Conservation (phyloP, 768 basidiomycete species). For the Lactifluus pinguis region DNA sequence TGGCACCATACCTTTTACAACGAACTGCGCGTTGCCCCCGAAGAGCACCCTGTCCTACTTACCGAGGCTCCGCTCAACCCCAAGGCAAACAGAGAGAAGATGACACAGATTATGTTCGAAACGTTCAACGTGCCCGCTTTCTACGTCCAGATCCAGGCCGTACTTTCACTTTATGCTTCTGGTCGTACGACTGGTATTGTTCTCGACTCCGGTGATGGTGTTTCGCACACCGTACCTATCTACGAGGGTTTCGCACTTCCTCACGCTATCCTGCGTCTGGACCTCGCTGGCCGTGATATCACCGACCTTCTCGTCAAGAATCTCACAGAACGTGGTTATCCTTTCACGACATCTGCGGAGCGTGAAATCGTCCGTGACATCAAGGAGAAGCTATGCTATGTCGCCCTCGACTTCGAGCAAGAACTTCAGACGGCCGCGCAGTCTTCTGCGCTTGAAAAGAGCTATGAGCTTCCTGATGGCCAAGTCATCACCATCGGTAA, state of each 20-base stretch:
- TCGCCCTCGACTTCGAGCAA: constrained; percentile 90
- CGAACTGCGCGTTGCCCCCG: constrained; percentile 68
- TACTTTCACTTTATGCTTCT: constrained; percentile 78
- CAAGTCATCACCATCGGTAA: constrained; percentile 86
- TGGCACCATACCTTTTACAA: constrained; percentile 97
- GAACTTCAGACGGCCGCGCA: constrained; percentile 87
- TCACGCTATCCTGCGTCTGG: constrained; percentile 88
- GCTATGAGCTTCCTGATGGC: constrained; percentile 86
- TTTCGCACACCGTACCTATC: constrained; percentile 92
- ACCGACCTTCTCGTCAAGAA: constrained; percentile 80
- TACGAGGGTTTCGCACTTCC: constrained; percentile 92
- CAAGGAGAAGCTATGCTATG: constrained; percentile 91
- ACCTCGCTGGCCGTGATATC: constrained; percentile 88
- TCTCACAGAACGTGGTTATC: constrained; percentile 85
- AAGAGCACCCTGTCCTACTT: constrained; percentile 65
- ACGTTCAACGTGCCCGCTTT: constrained; percentile 70
- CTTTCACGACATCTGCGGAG: constrained; percentile 90
- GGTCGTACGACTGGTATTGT: constrained; percentile 95
- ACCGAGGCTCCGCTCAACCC: constrained; percentile 70
- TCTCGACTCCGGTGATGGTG: constrained; percentile 93
- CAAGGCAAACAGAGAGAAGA: constrained; percentile 66
- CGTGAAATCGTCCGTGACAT: constrained; percentile 94
- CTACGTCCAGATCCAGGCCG: constrained; percentile 68
- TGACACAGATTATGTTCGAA: constrained; percentile 77
- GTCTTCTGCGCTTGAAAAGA: constrained; percentile 85